Conservation (phyloP, 2,329 filamentous ascomycete species). For the Coleophoma cylindrospora region DNA sequence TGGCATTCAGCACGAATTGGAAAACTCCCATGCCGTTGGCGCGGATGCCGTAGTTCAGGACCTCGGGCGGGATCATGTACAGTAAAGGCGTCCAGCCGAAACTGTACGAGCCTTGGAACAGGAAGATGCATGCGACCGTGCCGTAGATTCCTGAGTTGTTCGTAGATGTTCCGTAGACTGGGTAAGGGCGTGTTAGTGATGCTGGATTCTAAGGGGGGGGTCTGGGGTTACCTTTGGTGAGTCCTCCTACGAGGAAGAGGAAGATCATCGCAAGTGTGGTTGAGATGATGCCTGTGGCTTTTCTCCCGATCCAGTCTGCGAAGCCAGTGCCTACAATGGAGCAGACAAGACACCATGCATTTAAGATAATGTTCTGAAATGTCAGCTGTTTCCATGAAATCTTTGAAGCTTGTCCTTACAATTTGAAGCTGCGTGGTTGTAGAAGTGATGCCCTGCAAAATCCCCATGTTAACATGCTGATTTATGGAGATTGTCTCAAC, state of each 20-base stretch:
- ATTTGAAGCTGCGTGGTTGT: constrained; percentile 35
- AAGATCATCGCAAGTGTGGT: constrained; percentile 33
- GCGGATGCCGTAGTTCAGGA: constrained; percentile 39
- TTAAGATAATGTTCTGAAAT: constrained; percentile 42
- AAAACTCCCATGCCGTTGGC: constrained; percentile 39
- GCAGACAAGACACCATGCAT: constrained; percentile 41
- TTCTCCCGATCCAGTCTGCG: constrained; percentile 37
- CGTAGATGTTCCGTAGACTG: not conserved
- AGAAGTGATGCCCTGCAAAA: constrained; percentile 29
- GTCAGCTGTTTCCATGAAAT: not conserved
- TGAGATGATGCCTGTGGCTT: constrained; percentile 34
- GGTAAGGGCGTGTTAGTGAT: constrained; percentile 10
- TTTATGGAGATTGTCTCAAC: too few relatives aligned
- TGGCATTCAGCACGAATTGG: constrained; percentile 2
- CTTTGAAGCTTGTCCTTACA: constrained; percentile 11
- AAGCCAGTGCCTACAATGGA: constrained; percentile 37
- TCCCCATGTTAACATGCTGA: too few relatives aligned
- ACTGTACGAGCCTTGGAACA: constrained; percentile 46
- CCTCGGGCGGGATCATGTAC: constrained; percentile 42
- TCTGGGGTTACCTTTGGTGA: constrained; percentile 40
- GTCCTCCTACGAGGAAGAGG: constrained; percentile 45
- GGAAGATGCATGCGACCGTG: constrained; percentile 41
- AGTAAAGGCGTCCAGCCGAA: constrained; percentile 45
- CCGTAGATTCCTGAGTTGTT: constrained; percentile 6
- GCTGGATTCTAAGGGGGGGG: too few relatives aligned